Base-by-base conservation (phyloP, 106 monocot genomes). In the Dendrobium nobile region DNA sequence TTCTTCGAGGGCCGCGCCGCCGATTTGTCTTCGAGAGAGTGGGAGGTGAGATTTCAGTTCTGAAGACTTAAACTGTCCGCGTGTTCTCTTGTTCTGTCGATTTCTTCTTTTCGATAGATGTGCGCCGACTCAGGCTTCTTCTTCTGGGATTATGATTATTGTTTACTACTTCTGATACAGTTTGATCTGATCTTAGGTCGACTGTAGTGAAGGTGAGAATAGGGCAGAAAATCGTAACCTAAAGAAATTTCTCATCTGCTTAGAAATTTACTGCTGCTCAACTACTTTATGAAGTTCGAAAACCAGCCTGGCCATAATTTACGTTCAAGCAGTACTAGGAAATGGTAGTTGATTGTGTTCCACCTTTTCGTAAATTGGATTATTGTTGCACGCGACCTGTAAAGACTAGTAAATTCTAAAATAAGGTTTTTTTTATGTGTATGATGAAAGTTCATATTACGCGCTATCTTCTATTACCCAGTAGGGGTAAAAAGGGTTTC, bases 1-100 rank as follows among this genome's bases (percentile, higher is more conserved):
- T 26, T 5, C 26, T 24, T 65, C 24, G 22, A 22, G 64, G 64
- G 2, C 7, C 15, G 0, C 74, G 19, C n/a, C 5, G 41, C 74
- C 74, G 74, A 74, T 42, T 19, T 74, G 74, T n/a, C 74, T 20
- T 2, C 20, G n/a, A 44, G 41, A 74, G 43, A 44, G 41, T 7
- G 5, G 43, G 74, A 43, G 74, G 42, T 43, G 74, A 74, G 74
- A 42, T 74, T 20, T 43, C 74, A 42, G 74, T 37, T 70, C 43
- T 43, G 42, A 74, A 74, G 37, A 1, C 70, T 37, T 13, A 70
- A 13, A 8, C 37, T 31, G 5, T 42, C 43, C 2, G 20, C 43
- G 40, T 1, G 4, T 74, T 20, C 42, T 20, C 13, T 10, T 44
- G 43, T 74, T 43, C 43, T 43, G 43, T 44, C 15, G 7, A 74